Evolutionary conservation across 2,329 filamentous ascomycete species (phyloP), one percentile per base, ranked within the genome.

Genomic region (Coniella lustricola): DNA sequence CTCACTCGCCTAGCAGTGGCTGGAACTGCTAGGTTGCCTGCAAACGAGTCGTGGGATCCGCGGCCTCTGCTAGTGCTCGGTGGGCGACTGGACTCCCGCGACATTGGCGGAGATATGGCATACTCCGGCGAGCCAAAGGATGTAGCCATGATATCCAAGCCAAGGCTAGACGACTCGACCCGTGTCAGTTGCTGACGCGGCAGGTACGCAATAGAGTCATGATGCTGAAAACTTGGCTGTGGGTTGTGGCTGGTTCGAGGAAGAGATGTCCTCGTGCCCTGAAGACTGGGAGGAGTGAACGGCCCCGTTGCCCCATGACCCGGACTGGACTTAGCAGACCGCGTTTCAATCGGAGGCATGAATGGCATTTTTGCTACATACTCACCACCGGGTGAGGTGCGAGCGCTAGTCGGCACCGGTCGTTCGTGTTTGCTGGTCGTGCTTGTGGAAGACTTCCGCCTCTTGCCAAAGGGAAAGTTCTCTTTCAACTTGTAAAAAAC

Each of bases 61-160:
- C 39, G n/a, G 55, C 42, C 43, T 46, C 49, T 44, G 57, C 44
- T 57, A 57, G 7, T 46, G 45, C 46, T 49, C 0, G 69, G 69
- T 44, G 72, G 65, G 9, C 65, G 61, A 36, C 73, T 73, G 1
- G 66, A 56, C 51, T 74, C 61, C 3, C 73, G 69, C 2, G 71
- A 72, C 70, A 77, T 74, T 4, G 74, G 73, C 51, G 74, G 68
- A 7, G 72, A 74, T 58, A 47, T 56, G 13, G 31, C 9, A 5
- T 25, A 17, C 7, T 17, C 14, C 3, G 60, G 43, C 60, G 53
- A 40, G 9, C 56, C 55, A 22, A 53, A 59, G 4, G 59, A 59
- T n/a, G 56, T 34, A 1, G 56, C 50, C 31, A 58, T 51, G 1
- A 50, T 51, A 8, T 64, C 59, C 34, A 55, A 45, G 14, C 50